Percentiles rank a stretch among this genome's conserved stretches.
Conservation (phyloP, 371 early-diverging fungal species). For the Dipsacomyces acuminosporus region DNA sequence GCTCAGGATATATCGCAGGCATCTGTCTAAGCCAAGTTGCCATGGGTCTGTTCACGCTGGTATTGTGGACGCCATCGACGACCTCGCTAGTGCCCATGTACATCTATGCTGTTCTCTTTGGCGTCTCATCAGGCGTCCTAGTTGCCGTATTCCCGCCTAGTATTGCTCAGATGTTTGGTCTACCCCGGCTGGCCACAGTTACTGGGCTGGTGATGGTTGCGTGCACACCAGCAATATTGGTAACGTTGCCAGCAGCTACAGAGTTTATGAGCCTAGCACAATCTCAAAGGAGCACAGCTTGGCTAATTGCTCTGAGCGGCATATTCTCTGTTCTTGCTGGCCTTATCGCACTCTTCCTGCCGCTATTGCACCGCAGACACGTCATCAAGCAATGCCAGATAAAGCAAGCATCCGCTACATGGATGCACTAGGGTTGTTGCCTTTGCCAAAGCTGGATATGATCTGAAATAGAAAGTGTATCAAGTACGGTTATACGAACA, state of each 20-base stretch:
- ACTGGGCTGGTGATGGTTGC: conserved; percentile 18
- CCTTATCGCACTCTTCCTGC: conserved; percentile 11
- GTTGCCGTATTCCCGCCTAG: conserved; percentile 20
- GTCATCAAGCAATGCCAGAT: not conserved
- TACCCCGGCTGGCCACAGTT: conserved; percentile 17
- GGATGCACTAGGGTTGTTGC: too few species aligned
- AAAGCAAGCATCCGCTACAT: too few species aligned
- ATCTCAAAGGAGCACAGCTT: conserved; percentile 6
- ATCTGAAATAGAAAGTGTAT: not conserved
- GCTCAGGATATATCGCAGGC: conserved; percentile 29
- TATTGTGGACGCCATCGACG: conserved; percentile 13
- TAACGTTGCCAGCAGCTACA: conserved; percentile 13
- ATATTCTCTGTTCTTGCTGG: conserved; percentile 24
- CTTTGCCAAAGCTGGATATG: too few species aligned
- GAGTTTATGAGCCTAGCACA: conserved; percentile 6
- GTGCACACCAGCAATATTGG: conserved; percentile 15
- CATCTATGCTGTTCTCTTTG: conserved; percentile 22
- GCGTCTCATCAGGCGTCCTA: conserved; percentile 15
- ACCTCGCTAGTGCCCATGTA: conserved; percentile 11
- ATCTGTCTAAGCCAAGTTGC: conserved; percentile 26
- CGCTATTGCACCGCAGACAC: conserved; percentile 22
- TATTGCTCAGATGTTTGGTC: conserved; percentile 28
- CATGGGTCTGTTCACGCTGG: conserved; percentile 24
- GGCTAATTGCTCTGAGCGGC: conserved; percentile 23
- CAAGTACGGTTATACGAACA: not conserved